A percentile compares a stretch with the other conserved stretches of the same genome.
Evolutionary conservation across 305 asterid species (phyloP).

Genomic region (Monarda citriodora): DNA sequence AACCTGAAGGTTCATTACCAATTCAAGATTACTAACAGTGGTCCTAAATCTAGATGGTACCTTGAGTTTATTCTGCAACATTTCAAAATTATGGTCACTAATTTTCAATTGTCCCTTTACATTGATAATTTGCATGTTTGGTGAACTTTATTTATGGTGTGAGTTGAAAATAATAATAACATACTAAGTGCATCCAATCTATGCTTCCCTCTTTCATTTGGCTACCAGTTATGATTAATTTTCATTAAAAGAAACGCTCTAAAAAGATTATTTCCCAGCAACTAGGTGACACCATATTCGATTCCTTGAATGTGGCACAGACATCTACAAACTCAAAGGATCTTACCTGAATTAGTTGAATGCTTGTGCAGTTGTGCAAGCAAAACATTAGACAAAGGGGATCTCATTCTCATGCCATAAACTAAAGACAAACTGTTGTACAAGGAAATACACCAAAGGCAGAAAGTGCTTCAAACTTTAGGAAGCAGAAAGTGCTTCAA

Average conservation of each 20-base stretch:
- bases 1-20: not conserved
- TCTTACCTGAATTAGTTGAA: slow-evolving; percentile 1
- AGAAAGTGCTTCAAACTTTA: slow-evolving; percentile 9
- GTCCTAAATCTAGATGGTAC: not conserved
- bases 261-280: not conserved
- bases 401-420: slow-evolving; percentile 13
- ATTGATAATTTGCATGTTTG: not conserved
- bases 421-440: not conserved
- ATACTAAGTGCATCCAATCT: not conserved
- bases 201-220: slow-evolving; percentile 6
- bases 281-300: slow-evolving; percentile 1
- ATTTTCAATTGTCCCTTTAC: not conserved
- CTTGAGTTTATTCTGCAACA: not conserved
- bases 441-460: not conserved
- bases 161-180: slow-evolving; percentile 1
- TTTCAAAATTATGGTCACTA: not conserved
- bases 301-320: slow-evolving; percentile 13
- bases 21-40: not conserved
- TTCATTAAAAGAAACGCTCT: not conserved
- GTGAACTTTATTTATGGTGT: not conserved
- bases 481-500: not conserved
- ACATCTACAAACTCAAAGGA: not conserved
- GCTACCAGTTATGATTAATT: not conserved
- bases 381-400: slow-evolving; percentile 14
- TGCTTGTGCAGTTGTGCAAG: not conserved